These are phyloP conservation scores for Mallotus repandus DNA, from an alignment of 441 rosid genomes.

Conservation along the genomic window DNA sequence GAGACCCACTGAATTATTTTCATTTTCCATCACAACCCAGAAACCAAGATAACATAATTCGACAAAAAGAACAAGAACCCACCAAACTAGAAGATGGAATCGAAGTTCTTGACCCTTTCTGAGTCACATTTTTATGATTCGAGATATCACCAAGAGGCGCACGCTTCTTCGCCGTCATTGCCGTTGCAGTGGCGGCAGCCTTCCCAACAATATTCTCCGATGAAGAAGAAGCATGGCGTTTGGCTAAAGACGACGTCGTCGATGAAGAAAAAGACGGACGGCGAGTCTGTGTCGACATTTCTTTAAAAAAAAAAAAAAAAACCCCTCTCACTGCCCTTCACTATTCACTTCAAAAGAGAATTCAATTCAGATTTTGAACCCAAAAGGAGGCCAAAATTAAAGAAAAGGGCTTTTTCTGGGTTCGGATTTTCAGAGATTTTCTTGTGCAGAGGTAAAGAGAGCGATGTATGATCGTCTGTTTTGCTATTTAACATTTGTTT, in stretches of 20 bases:
- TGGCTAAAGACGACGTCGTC: slow-evolving; percentile 73
- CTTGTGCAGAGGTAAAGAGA: slow-evolving; percentile 17
- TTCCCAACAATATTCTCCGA: slow-evolving; percentile 40
- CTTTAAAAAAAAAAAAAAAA: background rate
- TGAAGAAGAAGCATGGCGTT: slow-evolving; percentile 47
- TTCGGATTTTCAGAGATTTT: background rate
- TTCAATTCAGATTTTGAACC: background rate
- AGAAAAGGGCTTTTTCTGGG: slow-evolving; percentile 4
- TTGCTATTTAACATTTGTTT: slow-evolving; percentile 25
- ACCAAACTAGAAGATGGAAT: slow-evolving; percentile 49
- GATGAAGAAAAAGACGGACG: slow-evolving; percentile 79
- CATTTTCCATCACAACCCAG: slow-evolving; percentile 1
- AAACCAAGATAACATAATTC: background rate
- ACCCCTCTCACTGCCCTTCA: slow-evolving; percentile 4
- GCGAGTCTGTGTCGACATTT: slow-evolving; percentile 63
- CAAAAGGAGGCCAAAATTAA: background rate
- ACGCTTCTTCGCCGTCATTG: slow-evolving; percentile 53
- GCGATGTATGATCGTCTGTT: slow-evolving; percentile 21
- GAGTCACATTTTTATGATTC: slow-evolving; percentile 50
- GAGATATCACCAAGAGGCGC: slow-evolving; percentile 80
- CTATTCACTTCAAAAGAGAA: background rate
- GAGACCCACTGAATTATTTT: background rate
- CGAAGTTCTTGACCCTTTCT: slow-evolving; percentile 34
- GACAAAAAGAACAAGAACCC: slow-evolving; percentile 20
- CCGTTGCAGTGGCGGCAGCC: slow-evolving; percentile 1